Evolutionary conservation across 1,139 yeast species (phyloP).

Genomic region (Blastobotrys capitulatus): DNA sequence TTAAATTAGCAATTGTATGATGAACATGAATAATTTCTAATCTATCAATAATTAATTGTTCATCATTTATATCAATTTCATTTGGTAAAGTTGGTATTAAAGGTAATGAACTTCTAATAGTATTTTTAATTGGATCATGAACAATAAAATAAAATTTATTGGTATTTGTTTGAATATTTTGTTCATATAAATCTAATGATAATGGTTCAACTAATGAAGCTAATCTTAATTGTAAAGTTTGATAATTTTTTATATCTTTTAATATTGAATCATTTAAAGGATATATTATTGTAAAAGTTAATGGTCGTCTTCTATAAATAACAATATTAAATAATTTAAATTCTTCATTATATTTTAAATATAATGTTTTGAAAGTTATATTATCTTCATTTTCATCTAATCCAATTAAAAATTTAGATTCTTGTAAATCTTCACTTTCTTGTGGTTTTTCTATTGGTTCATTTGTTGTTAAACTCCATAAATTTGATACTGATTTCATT

Average conservation of each 20-base stretch:
- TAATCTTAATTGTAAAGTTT: constrained; percentile 24
- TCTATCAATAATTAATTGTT: constrained; percentile 16
- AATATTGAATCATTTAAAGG: constrained; percentile 13
- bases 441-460: neutral
- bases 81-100: constrained; percentile 22
- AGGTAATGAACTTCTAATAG: constrained; percentile 25
- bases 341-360: neutral
- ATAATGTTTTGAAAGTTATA: constrained; percentile 3
- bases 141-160: constrained; percentile 25
- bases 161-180: constrained; percentile 7
- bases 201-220: constrained; percentile 30
- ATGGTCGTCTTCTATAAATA: constrained; percentile 27
- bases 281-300: constrained; percentile 24
- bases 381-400: neutral
- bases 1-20: constrained; percentile 21
- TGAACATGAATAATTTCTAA: constrained; percentile 28
- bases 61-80: constrained; percentile 15
- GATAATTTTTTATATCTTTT: constrained; percentile 17
- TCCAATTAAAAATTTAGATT: constrained; percentile 7
- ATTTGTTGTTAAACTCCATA: neutral
- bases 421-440: constrained; percentile 5
- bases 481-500: constrained; percentile 11
- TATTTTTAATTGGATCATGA: constrained; percentile 16
- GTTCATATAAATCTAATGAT: constrained; percentile 20
- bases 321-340: constrained; percentile 17